Conservation (phyloP, 768 basidiomycete genomes). For the Rhodocollybia butyracea region DNA sequence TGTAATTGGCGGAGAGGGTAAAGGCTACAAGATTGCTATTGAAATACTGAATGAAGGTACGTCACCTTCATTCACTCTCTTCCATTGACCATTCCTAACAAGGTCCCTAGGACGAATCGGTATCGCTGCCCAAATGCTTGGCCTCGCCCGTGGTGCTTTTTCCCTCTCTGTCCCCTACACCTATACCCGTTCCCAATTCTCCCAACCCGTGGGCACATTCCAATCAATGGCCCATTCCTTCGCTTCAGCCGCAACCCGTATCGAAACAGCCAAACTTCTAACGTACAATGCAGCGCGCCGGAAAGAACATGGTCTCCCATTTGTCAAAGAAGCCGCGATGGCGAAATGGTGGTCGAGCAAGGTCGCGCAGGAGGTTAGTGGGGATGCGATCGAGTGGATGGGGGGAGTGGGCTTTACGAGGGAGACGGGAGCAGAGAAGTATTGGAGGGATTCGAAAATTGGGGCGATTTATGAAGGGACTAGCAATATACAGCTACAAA, state of each 20-base stretch:
- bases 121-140: slow-evolving; percentile 98
- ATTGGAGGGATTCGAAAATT: slow-evolving; percentile 95
- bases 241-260: slow-evolving; percentile 83
- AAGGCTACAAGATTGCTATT: slow-evolving; percentile 97
- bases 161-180: slow-evolving; percentile 95
- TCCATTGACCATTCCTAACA: neutral
- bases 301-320: slow-evolving; percentile 85
- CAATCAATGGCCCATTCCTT: slow-evolving; percentile 97
- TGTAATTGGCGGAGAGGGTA: slow-evolving; percentile 86
- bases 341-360: slow-evolving; percentile 92
- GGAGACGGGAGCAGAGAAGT: slow-evolving; percentile 96
- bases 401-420: slow-evolving; percentile 92
- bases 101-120: slow-evolving; percentile 72
- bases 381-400: slow-evolving; percentile 93
- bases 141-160: slow-evolving; percentile 96
- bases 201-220: slow-evolving; percentile 89
- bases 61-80: neutral
- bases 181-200: slow-evolving; percentile 92
- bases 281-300: slow-evolving; percentile 96
- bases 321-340: slow-evolving; percentile 96
- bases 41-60: slow-evolving; percentile 92
- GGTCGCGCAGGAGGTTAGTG: slow-evolving; percentile 85
- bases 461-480: slow-evolving; percentile 94
- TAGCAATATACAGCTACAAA: slow-evolving; percentile 97
- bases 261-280: slow-evolving; percentile 85